Evolutionary conservation across 2,329 filamentous ascomycete species (phyloP).

Genomic region (Talaromyces atroroseus): DNA sequence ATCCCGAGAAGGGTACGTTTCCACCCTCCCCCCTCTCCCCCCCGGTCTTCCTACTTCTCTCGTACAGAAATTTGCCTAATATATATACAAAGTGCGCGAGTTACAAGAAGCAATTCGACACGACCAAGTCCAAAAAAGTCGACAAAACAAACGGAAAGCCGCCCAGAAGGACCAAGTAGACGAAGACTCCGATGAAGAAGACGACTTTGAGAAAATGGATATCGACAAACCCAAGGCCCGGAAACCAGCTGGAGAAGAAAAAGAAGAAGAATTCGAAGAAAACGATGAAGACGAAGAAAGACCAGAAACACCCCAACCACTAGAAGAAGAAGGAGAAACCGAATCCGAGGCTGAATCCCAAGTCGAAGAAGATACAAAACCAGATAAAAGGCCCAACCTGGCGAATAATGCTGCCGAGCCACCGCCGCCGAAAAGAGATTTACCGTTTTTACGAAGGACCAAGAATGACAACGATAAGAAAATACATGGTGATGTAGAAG

Average conservation of each 20-base stretch:
- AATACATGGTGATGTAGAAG: conserved; percentile 12
- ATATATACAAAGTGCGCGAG: conserved; percentile 21
- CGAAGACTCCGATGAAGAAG: conserved; percentile 25
- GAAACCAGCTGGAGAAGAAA: conserved; percentile 18
- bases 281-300: conserved; percentile 25
- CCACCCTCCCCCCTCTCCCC: too few relatives aligned
- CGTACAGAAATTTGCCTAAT: too few relatives aligned
- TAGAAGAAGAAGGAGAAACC: conserved; percentile 31
- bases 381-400: conserved; percentile 8
- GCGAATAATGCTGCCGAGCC: conserved; percentile 15
- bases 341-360: conserved; percentile 29
- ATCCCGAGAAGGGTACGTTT: conserved; percentile 32
- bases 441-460: conserved; percentile 34
- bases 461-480: background rate
- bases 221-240: conserved; percentile 19
- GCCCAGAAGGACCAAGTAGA: conserved; percentile 13
- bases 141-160: conserved; percentile 25
- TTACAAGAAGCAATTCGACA: conserved; percentile 12
- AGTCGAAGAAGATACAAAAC: background rate
- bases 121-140: conserved; percentile 16
- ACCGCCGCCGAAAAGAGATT: conserved; percentile 37
- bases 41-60: too few relatives aligned
- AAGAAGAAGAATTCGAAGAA: too few relatives aligned
- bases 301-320: conserved; percentile 26
- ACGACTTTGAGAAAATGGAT: conserved; percentile 36